Evolutionary conservation across 2,329 filamentous ascomycete species (phyloP).

Genomic region (Fusarium nanum): DNA sequence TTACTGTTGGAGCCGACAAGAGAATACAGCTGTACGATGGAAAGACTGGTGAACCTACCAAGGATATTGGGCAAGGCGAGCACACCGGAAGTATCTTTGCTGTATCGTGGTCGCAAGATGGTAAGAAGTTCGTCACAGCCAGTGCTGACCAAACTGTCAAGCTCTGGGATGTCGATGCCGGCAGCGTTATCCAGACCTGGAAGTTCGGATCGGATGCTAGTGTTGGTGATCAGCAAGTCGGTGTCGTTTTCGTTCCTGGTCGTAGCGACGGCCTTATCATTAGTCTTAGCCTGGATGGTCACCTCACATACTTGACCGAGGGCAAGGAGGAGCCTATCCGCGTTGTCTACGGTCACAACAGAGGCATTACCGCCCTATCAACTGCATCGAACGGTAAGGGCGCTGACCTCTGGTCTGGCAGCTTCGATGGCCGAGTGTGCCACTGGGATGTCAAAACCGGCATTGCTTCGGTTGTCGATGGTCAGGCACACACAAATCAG

Average conservation of each 20-base stretch:
- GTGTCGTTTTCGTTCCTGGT: constrained; percentile 88
- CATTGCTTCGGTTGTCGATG: constrained; percentile 76
- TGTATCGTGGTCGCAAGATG: constrained; percentile 89
- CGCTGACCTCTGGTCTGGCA: constrained; percentile 85
- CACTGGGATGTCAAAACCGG: constrained; percentile 84
- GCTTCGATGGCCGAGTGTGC: constrained; percentile 88
- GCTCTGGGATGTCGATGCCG: constrained; percentile 89
- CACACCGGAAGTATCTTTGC: constrained; percentile 95
- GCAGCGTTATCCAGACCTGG: constrained; percentile 84
- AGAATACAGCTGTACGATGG: constrained; percentile 96
- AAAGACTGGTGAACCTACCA: constrained; percentile 87
- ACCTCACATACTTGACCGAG: constrained; percentile 87
- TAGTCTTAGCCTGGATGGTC: constrained; percentile 86
- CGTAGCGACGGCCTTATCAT: constrained; percentile 89
- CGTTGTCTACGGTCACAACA: constrained; percentile 88
- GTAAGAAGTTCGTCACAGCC: constrained; percentile 86
- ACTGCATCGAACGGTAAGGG: constrained; percentile 61
- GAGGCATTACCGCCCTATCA: constrained; percentile 82
- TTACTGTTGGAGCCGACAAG: constrained; percentile 92
- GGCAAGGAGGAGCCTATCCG: constrained; percentile 75
- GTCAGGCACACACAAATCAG: constrained; percentile 86
- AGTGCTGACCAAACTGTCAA: constrained; percentile 95
- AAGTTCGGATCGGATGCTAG: constrained; percentile 82
- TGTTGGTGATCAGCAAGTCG: constrained; percentile 89
- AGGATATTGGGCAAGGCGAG: constrained; percentile 81